A percentile compares a stretch with the other conserved stretches of the same genome.
Conservation (phyloP, 2,329 filamentous ascomycete species). For the Thelonectria rubi region DNA sequence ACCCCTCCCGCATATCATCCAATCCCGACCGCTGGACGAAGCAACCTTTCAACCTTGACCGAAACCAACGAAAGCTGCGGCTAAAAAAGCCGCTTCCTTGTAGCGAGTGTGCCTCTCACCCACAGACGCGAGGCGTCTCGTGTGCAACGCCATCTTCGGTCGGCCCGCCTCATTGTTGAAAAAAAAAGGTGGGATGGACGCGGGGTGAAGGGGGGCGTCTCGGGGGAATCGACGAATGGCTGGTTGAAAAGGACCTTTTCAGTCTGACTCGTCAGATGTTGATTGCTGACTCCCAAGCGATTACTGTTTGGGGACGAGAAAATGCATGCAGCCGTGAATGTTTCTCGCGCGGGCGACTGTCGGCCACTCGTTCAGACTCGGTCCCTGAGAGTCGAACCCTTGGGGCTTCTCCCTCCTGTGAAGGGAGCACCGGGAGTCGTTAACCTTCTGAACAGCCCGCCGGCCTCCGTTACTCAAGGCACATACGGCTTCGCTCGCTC, state of each 20-base stretch:
- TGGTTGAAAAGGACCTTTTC: background rate
- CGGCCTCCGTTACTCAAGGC: background rate
- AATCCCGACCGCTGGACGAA: slow-evolving; percentile 21
- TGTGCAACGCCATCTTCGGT: slow-evolving; percentile 16
- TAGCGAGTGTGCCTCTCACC: slow-evolving; percentile 21
- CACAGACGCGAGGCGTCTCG: slow-evolving; percentile 12
- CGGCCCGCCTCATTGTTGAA: slow-evolving; percentile 35
- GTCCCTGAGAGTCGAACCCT: slow-evolving; percentile 11
- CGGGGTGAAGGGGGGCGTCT: background rate
- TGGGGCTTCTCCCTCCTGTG: background rate
- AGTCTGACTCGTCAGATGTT: background rate
- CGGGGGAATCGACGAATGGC: background rate
- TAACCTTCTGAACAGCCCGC: background rate
- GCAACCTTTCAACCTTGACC: slow-evolving; percentile 24
- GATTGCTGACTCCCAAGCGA: no score
- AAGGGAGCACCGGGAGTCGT: background rate
- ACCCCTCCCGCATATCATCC: slow-evolving; percentile 14
- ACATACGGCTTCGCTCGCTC: background rate
- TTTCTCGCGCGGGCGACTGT: slow-evolving; percentile 1
- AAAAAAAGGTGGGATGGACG: background rate
- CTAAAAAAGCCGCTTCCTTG: slow-evolving; percentile 10
- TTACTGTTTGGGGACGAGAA: no score
- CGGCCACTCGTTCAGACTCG: slow-evolving; percentile 9
- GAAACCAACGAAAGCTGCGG: slow-evolving; percentile 17
- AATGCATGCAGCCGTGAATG: slow-evolving; percentile 18